Evolutionary conservation across 192 early-diverging fungal species (phyloP), one percentile per base, ranked within the genome.

Genomic region (Coemansia sp.): DNA sequence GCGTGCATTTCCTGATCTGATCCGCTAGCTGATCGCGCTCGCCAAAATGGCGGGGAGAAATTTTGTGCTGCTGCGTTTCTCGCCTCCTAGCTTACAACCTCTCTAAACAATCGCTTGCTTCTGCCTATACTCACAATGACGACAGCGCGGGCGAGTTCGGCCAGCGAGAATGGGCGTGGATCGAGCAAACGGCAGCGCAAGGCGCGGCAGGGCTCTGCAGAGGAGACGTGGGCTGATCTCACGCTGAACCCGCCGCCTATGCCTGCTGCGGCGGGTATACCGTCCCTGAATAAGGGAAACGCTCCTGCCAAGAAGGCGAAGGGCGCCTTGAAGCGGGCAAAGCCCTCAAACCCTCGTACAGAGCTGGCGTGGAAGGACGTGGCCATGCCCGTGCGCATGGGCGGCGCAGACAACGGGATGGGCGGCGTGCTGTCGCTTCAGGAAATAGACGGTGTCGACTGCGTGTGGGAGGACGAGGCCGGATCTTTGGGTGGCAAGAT

Each of bases 391-490:
- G 56, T 77, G 4, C 57, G 54, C 37, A 71, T 78, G 34, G 43
- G 78, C 7, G 71, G 77, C 16, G 69, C 64, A 40, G 76, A 72
- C 30, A 80, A 89, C 31, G 88, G 87, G 21, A 51, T 80, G 38
- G 85, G 84, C 12, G 93, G 91, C 3, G 88, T 96, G 60, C 38
- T 93, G 14, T 84, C 84, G 36, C 74, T 96, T 29, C 90, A 96
- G 59, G 94, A 96, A 44, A 60, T 93, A 19, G 85, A 88, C 23
- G 87, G 80, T 39, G 83, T 94, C 8, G 86, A 91, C 56, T 81
- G 92, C 21, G 78, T 78, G 26, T 84, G 82, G 62, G 80, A 87
- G 36, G 78, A 80, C 7, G 78, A 76, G n/a, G n/a, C n/a, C 28
- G 64, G 71, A 11, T 48, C 56, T 0, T 57, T 53, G 1, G 81